These are phyloP conservation scores for Trichoderma sp. DNA, from an alignment of 2,329 filamentous ascomycete genomes.

Conservation along the genomic window DNA sequence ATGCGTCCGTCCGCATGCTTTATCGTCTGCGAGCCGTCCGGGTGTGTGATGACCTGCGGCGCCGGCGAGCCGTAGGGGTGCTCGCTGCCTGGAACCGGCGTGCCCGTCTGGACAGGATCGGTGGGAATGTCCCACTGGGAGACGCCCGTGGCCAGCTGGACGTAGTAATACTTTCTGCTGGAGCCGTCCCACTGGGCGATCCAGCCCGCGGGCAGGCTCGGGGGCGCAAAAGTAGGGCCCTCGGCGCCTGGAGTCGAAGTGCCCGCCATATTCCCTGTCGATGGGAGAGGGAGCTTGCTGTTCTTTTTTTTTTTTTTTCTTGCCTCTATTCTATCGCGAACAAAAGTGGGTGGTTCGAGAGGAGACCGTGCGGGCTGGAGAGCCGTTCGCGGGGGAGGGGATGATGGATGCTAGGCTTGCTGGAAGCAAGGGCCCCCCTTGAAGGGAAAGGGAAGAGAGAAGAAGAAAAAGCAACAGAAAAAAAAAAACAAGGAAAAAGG, in stretches of 20 bases:
- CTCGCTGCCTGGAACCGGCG: slow-evolving; percentile 52
- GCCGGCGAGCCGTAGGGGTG: slow-evolving; percentile 62
- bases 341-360: slow-evolving; percentile 4
- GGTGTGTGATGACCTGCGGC: slow-evolving; percentile 57
- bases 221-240: slow-evolving; percentile 58
- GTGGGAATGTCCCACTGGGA: slow-evolving; percentile 74
- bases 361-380: slow-evolving; percentile 10
- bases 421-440: slow-evolving; percentile 8
- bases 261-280: slow-evolving; percentile 46
- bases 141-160: slow-evolving; percentile 67
- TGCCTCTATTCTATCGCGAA: not conserved
- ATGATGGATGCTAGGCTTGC: slow-evolving; percentile 3
- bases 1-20: slow-evolving; percentile 58
- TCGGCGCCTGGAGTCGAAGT: slow-evolving; percentile 56
- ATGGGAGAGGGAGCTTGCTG: not conserved
- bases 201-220: slow-evolving; percentile 61
- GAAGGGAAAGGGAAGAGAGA: not conserved
- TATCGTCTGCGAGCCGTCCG: slow-evolving; percentile 60
- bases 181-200: slow-evolving; percentile 66
- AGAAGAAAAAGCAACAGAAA: not conserved
- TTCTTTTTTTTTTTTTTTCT: not conserved
- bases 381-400: slow-evolving; percentile 8
- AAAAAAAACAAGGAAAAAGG: not conserved
- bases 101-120: slow-evolving; percentile 58
- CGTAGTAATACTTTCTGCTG: slow-evolving; percentile 66